Conservation (phyloP, 2,329 filamentous ascomycete species). For the Trichothecium sympodiale region DNA sequence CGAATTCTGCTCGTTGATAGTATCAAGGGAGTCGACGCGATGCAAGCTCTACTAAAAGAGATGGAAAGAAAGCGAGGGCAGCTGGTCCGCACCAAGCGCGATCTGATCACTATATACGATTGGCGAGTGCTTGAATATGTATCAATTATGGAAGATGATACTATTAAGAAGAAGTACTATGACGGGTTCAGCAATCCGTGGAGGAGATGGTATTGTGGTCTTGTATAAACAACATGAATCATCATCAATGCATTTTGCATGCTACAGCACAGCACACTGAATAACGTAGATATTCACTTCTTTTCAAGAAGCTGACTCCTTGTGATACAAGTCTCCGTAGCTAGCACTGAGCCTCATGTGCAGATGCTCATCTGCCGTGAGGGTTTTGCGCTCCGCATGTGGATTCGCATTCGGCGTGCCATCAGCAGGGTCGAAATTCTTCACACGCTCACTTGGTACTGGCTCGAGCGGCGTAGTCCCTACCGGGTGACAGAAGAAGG, state of each 20-base stretch:
- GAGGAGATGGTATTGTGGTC: conserved; percentile 31
- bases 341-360: conserved; percentile 48
- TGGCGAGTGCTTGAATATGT: conserved; percentile 34
- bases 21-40: conserved; percentile 16
- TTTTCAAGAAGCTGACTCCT: conserved; percentile 15
- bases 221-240: conserved; percentile 18
- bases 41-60: conserved; percentile 18
- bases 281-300: background rate
- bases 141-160: conserved; percentile 23
- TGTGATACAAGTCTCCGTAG: conserved; percentile 44
- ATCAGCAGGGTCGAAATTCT: conserved; percentile 22
- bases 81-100: conserved; percentile 15
- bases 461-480: conserved; percentile 38
- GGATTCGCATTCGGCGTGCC: conserved; percentile 27
- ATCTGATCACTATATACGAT: conserved; percentile 32
- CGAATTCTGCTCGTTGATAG: conserved; percentile 32
- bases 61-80: conserved; percentile 19
- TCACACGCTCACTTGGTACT: conserved; percentile 50
- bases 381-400: conserved; percentile 39
- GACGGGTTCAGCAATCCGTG: conserved; percentile 27
- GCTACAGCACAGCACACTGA: background rate
- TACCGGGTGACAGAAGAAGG: conserved; percentile 57
- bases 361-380: conserved; percentile 55
- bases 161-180: conserved; percentile 18
- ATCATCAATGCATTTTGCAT: background rate